Base-by-base conservation (phyloP, 2,329 filamentous ascomycete species). In the Kalmusia sp. region DNA sequence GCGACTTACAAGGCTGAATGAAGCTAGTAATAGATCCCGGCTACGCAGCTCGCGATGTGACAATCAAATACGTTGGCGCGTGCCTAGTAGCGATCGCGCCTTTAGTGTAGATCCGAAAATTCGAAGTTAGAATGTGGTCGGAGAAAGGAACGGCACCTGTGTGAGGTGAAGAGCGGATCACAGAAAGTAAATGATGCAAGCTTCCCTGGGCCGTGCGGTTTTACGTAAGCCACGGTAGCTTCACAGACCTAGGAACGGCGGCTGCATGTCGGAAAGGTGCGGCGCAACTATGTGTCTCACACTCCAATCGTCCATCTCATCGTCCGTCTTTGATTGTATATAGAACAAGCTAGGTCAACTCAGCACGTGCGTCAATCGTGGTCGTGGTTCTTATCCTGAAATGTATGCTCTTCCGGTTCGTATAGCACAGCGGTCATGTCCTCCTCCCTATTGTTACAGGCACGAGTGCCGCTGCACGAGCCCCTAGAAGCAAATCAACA, bases 141-240 rank as follows among this genome's bases (percentile, higher is more conserved):
- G 21, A 17, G 11, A 8, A 50, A 43, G 41, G 34, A 48, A 49
- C 17, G 24, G 54, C 12, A 43, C n/a, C 44, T 30, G 39, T 37
- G 30, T 35, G 24, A 37, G 46, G 50, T 43, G 43, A 47, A 35
- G 53, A 51, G 37, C n/a, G n/a, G 41, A n/a, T 47, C 27, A 30
- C 33, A 28, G 33, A 46, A 34, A 41, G 44, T 37, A 49, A 46
- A 51, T 55, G 53, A 52, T 46, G 43, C 43, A 46, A 46, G 43
- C 39, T 43, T 28, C 39, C 39, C 25, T 35, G 17, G 28, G 15
- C 30, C 19, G 43, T 46, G 43, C 30, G 30, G 27, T 6, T 21
- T 46, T 46, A 46, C 22, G 43, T 46, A 34, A 46, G 30, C 43
- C n/a, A n/a, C n/a, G n/a, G 7, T 14, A 14, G 27, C 35, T 38